These are phyloP conservation scores for Cercospora berteroae DNA, from an alignment of 2,329 filamentous ascomycete species.

Conservation along the genomic window DNA sequence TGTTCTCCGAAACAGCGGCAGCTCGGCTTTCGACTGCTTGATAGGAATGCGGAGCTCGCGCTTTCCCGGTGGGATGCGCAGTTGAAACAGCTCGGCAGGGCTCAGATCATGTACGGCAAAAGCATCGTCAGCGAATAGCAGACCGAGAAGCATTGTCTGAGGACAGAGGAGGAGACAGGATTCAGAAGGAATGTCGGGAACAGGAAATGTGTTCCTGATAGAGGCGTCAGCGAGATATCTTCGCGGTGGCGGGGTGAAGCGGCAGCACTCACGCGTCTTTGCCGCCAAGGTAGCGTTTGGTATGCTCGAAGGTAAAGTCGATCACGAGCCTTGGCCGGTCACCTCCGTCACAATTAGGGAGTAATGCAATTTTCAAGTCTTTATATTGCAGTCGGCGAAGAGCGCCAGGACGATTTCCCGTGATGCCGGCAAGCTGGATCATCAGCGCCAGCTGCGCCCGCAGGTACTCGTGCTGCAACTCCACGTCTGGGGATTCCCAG, in stretches of 20 bases:
- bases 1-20: conserved; percentile 7
- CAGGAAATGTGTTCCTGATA: conserved; percentile 20
- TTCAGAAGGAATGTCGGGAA: conserved; percentile 18
- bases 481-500: no score
- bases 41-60: conserved; percentile 8
- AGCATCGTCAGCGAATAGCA: conserved; percentile 19
- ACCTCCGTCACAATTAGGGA: conserved; percentile 14
- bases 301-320: conserved; percentile 22
- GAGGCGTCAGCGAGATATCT: background rate
- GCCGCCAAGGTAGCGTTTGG: conserved; percentile 23
- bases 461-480: no score
- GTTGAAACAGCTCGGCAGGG: conserved; percentile 9
- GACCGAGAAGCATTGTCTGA: conserved; percentile 18
- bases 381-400: no score
- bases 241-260: background rate
- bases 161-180: conserved; percentile 22
- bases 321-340: conserved; percentile 18
- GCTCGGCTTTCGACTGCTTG: background rate
- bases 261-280: conserved; percentile 21
- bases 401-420: no score
- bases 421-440: no score
- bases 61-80: conserved; percentile 9
- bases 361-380: no score
- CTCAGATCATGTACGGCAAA: conserved; percentile 9
- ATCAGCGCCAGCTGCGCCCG: no score